Evolutionary conservation across 306 rosid genomes (phyloP).

Genomic region (Fragaria vesca): DNA sequence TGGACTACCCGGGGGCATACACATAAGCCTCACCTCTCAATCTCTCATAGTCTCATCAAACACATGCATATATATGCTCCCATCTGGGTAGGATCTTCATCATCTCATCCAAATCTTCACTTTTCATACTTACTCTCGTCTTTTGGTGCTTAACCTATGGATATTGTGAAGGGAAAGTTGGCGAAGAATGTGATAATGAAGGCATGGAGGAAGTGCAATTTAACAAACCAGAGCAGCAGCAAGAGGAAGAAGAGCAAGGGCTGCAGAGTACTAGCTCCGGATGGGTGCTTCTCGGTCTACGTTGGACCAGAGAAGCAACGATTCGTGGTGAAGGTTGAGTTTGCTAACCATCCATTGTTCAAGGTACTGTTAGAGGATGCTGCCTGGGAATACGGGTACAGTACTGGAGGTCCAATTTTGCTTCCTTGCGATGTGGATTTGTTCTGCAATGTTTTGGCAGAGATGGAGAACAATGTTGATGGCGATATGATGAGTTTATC

Average conservation of each 20-base stretch:
- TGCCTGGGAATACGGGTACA: constrained; percentile 56
- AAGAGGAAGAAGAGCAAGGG: neutral
- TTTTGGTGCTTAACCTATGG: neutral
- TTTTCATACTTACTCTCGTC: neutral
- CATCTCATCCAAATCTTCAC: constrained; percentile 1
- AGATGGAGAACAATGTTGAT: constrained; percentile 38
- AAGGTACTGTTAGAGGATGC: constrained; percentile 62
- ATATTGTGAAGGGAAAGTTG: neutral
- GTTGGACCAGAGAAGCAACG: constrained; percentile 59
- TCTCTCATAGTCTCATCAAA: neutral
- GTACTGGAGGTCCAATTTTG: constrained; percentile 59
- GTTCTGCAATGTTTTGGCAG: constrained; percentile 37
- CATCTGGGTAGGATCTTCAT: neutral
- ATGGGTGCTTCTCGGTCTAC: constrained; percentile 55
- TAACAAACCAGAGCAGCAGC: neutral
- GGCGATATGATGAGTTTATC: constrained; percentile 1
- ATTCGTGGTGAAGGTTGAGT: constrained; percentile 50
- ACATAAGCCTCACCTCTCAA: neutral
- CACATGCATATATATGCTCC: neutral
- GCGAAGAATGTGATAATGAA: constrained; percentile 8
- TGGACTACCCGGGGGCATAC: neutral
- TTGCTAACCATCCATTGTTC: constrained; percentile 61
- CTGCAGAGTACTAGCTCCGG: constrained; percentile 23
- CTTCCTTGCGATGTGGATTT: constrained; percentile 54
- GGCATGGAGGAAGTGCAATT: constrained; percentile 10